Base-by-base conservation (phyloP, 257 asterid genomes). In the Solanum chmielewskii region DNA sequence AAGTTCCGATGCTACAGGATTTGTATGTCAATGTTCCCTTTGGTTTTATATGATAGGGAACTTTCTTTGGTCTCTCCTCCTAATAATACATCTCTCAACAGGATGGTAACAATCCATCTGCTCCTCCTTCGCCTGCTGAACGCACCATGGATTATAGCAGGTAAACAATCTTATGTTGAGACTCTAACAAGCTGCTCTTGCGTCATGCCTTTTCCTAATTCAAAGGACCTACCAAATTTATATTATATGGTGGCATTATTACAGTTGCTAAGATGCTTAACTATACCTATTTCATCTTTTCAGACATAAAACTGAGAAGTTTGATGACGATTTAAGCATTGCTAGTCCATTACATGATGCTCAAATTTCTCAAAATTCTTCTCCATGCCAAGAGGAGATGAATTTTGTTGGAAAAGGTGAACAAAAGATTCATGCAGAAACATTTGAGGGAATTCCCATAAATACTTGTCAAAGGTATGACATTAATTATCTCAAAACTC, bases 1-100 rank as follows among this genome's bases (percentile, higher is more conserved):
- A 89, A 85, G 85, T 91, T 93, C 98, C 73, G 96, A 93, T 85
- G 92, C 90, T 87, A 92, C 94, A 86, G 94, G 92, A 85, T 88
- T 92, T 7, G 98, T 96, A 95, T 87, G 97, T 84, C 56, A 31
- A 37, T 70, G 75, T 47, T 21, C 35, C 84, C 83, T 86, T 44
- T 68, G 66, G 6, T 49, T 29, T 18, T 12, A 66, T 84, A 44
- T 60, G 83, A 29, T 83, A 62, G 42, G 49, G 73, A 16, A 59
- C 80, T 62, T 29, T 85, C 23, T 87, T 49, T 76, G 83, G 71
- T 86, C 80, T 89, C 69, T 84, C 69, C 86, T 83, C 49, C 89
- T 91, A 69, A 91, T 74, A 82, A 85, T 75, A 70, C 49, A n/a
- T 86, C 90, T 84, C 88, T 91, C 88, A 86, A 45, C 95, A 96